Evolutionary conservation across 1,139 yeast genomes (phyloP).

Genomic region (Candida sp.): DNA sequence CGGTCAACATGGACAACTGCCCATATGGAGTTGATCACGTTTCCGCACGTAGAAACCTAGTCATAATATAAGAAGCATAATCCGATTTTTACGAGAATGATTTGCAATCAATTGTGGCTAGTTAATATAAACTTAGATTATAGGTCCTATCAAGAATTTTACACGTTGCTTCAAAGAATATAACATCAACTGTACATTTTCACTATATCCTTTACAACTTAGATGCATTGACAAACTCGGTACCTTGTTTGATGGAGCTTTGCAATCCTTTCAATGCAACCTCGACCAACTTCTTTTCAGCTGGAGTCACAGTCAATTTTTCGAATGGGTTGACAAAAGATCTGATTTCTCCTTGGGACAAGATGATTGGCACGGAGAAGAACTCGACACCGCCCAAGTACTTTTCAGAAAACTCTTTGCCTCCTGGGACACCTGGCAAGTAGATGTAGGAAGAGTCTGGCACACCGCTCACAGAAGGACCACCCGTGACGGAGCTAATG

Average conservation of each 20-base stretch:
- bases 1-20: no score
- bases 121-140: no score
- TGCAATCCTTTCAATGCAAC: constrained; percentile 59
- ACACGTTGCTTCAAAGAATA: no score
- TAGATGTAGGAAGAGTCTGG: constrained; percentile 66
- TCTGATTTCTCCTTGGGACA: constrained; percentile 53
- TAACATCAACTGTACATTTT: background rate
- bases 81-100: no score
- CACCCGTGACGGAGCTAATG: constrained; percentile 45
- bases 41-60: no score
- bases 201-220: constrained; percentile 33
- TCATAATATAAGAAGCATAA: no score
- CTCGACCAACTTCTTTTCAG: constrained; percentile 51
- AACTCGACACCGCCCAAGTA: constrained; percentile 49
- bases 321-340: constrained; percentile 51
- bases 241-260: constrained; percentile 64
- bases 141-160: no score
- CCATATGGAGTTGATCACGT: no score
- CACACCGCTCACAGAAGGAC: constrained; percentile 17
- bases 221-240: constrained; percentile 53
- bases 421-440: constrained; percentile 59
- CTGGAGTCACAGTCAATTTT: constrained; percentile 34
- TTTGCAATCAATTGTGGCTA: no score
- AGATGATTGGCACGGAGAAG: constrained; percentile 65
- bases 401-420: constrained; percentile 44